A percentile compares a stretch with the other conserved stretches of the same genome.
phyloP scores from a whole-genome alignment of 2,329 filamentous ascomycete species.

The Amesomyces nigricolor region DNA sequence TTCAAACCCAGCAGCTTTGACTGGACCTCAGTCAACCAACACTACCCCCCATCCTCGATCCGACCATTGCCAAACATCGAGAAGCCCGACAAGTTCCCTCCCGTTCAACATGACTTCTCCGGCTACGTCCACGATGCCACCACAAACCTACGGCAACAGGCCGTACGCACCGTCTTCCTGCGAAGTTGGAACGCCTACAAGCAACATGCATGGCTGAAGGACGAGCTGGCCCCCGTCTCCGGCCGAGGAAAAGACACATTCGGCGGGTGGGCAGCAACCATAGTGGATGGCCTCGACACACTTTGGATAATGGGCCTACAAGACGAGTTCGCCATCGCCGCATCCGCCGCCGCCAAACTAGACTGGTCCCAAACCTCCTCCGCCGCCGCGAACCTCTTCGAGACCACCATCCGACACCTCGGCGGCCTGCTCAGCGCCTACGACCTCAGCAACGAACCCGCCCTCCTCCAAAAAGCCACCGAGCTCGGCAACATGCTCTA shows the following conservation, averaged over 20 bases:
- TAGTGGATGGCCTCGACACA: slow-evolving; percentile 57
- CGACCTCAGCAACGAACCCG: slow-evolving; percentile 39
- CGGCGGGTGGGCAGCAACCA: slow-evolving; percentile 52
- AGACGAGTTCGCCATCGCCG: slow-evolving; percentile 51
- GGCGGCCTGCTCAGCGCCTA: slow-evolving; percentile 42
- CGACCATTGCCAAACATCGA: slow-evolving; percentile 23
- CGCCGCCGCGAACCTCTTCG: slow-evolving; percentile 39
- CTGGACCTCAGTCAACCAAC: slow-evolving; percentile 21
- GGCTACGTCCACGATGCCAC: slow-evolving; percentile 29
- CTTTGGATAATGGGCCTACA: slow-evolving; percentile 57
- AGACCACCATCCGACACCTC: slow-evolving; percentile 43
- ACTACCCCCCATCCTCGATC: slow-evolving; percentile 26
- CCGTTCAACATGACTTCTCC: slow-evolving; percentile 28
- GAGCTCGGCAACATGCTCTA: slow-evolving; percentile 46
- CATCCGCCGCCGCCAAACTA: slow-evolving; percentile 43
- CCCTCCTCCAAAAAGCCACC: slow-evolving; percentile 39
- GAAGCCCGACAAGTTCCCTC: slow-evolving; percentile 7
- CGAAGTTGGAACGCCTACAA: slow-evolving; percentile 48
- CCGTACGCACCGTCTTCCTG: slow-evolving; percentile 39
- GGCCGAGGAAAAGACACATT: slow-evolving; percentile 44
- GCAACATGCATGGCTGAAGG: slow-evolving; percentile 45
- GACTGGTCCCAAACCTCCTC: slow-evolving; percentile 43
- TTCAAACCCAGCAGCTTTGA: slow-evolving; percentile 23
- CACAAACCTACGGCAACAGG: slow-evolving; percentile 20
- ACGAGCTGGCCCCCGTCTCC: slow-evolving; percentile 47